Evolutionary conservation across 1,139 yeast genomes (phyloP).

Genomic region (Taiozyma sp.): DNA sequence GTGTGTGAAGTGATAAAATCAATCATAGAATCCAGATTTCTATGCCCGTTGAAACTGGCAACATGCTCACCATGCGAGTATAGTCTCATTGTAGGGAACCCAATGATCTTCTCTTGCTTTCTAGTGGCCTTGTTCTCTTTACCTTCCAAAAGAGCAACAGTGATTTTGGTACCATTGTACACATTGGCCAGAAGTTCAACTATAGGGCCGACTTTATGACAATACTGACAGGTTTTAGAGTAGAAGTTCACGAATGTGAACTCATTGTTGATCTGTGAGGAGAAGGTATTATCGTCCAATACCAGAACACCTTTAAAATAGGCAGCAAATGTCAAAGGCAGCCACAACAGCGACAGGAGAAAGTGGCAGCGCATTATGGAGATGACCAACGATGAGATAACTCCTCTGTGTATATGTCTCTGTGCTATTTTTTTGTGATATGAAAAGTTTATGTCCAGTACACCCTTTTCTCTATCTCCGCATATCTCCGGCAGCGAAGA

Average conservation of each 20-base stretch:
- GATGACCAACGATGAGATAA: not conserved
- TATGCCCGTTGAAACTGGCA: constrained; percentile 12
- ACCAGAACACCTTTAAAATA: constrained; percentile 20
- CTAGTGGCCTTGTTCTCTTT: constrained; percentile 16
- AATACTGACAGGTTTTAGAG: constrained; percentile 14
- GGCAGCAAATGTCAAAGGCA: not conserved
- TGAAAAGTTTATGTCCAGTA: not conserved
- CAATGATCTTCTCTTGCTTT: constrained; percentile 14
- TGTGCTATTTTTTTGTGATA: no score
- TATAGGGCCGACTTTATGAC: constrained; percentile 20
- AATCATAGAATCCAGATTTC: constrained; percentile 18
- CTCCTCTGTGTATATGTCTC: no score
- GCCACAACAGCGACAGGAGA: not conserved
- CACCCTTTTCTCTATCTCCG: not conserved
- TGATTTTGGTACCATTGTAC: constrained; percentile 16
- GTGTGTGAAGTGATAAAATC: constrained; percentile 16
- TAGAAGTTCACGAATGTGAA: constrained; percentile 22
- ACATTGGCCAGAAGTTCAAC: constrained; percentile 17
- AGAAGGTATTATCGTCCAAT: constrained; percentile 19
- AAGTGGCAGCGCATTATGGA: not conserved
- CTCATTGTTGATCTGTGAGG: constrained; percentile 13
- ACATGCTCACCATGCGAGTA: constrained; percentile 21
- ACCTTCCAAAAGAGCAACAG: constrained; percentile 22
- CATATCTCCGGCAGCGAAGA: no score
- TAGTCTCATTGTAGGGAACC: constrained; percentile 23